These are phyloP conservation scores for Quercus cerris DNA, from an alignment of 306 rosid genomes.

Conservation along the genomic window DNA sequence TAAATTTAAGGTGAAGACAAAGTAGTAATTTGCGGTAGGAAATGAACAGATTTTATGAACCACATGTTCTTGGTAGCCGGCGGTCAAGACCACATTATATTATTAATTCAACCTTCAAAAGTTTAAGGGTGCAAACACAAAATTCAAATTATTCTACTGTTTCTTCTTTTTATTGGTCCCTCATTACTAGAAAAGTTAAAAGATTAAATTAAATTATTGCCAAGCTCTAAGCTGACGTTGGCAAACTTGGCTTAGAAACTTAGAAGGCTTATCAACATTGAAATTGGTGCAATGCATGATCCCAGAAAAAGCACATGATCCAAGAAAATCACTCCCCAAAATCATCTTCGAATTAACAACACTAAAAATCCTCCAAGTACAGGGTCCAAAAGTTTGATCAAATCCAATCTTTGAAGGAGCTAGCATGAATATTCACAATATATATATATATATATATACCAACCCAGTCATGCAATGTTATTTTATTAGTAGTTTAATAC, in stretches of 20 bases:
- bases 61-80: not conserved
- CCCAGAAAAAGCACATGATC: slow-evolving; percentile 50
- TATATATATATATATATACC: too few relatives aligned
- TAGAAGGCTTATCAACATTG: slow-evolving; percentile 20
- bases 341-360: slow-evolving; percentile 19
- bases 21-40: not conserved
- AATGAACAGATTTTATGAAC: not conserved
- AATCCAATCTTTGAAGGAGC: not conserved
- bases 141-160: not conserved
- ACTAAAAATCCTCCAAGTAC: not conserved
- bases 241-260: not conserved
- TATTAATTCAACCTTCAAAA: not conserved
- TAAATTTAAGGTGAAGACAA: too few relatives aligned
- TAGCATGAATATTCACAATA: not conserved
- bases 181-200: not conserved
- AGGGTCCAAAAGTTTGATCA: not conserved
- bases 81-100: not conserved
- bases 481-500: not conserved
- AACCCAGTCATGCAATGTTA: not conserved
- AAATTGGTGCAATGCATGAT: slow-evolving; percentile 44
- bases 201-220: not conserved
- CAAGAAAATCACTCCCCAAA: slow-evolving; percentile 36
- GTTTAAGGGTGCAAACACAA: not conserved
- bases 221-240: not conserved
- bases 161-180: not conserved